Conservation (phyloP, 495 filamentous ascomycete species). For the Cercophora scortea region DNA sequence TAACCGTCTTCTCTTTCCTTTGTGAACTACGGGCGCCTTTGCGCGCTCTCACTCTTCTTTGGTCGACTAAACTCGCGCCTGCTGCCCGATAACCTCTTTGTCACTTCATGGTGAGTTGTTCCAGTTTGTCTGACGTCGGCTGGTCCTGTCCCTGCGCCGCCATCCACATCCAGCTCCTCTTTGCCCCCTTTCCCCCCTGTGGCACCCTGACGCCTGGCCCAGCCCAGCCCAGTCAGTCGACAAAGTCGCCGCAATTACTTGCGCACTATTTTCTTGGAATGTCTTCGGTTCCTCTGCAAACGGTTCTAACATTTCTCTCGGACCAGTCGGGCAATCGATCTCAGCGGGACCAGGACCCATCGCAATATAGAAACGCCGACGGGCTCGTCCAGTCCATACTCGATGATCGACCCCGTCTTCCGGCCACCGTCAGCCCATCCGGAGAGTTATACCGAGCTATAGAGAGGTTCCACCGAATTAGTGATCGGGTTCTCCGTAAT, state of each 20-base stretch:
- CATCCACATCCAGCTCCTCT: background rate
- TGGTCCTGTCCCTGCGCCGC: too few relatives aligned
- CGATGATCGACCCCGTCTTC: slow-evolving; percentile 24
- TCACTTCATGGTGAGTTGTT: slow-evolving; percentile 17
- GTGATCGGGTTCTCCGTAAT: too few relatives aligned
- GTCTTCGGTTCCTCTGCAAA: background rate
- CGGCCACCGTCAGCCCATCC: slow-evolving; percentile 28
- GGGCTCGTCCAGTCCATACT: slow-evolving; percentile 30
- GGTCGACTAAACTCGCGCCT: background rate
- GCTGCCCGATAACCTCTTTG: slow-evolving; percentile 4
- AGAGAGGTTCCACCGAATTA: slow-evolving; percentile 30
- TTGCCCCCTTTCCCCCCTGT: background rate
- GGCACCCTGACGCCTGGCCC: background rate
- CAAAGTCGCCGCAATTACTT: too few relatives aligned
- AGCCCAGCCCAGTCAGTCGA: too few relatives aligned
- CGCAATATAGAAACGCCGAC: slow-evolving; percentile 29
- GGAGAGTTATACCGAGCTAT: slow-evolving; percentile 37
- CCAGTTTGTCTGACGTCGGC: too few relatives aligned
- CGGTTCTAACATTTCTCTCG: background rate
- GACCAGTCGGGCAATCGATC: slow-evolving; percentile 54
- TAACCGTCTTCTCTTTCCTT: too few relatives aligned
- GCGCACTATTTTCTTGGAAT: background rate
- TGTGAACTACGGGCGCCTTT: too few relatives aligned
- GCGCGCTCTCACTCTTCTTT: background rate
- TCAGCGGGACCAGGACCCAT: slow-evolving; percentile 37